These are phyloP conservation scores for Moesziomyces sp. DNA, from an alignment of 1,284 basidiomycete genomes.

Conservation along the genomic window DNA sequence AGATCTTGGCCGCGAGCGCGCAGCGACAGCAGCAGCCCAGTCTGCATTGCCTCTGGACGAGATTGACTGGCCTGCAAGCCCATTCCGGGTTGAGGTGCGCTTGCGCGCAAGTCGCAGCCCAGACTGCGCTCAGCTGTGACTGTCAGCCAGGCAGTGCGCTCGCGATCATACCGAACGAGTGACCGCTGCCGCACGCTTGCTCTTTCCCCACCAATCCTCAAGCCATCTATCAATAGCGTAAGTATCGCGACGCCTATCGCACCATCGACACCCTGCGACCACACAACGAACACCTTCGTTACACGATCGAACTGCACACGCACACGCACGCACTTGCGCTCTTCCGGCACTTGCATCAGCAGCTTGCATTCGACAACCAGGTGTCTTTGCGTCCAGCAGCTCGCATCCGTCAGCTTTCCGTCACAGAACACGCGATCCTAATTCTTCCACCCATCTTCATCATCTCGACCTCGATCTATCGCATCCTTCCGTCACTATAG, in stretches of 20 bases:
- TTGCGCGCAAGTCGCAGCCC: background rate
- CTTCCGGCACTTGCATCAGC: background rate
- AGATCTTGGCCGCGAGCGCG: no score
- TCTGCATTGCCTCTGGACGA: background rate
- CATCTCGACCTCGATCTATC: constrained; percentile 6
- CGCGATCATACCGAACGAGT: constrained; percentile 37
- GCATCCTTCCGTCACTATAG: constrained; percentile 4
- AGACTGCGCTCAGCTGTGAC: background rate
- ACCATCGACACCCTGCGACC: constrained; percentile 9
- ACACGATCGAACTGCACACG: background rate
- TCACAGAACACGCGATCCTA: background rate
- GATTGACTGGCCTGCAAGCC: background rate
- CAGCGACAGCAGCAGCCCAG: background rate
- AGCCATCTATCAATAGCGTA: constrained; percentile 45
- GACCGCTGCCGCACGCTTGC: constrained; percentile 19
- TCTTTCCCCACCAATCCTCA: constrained; percentile 52
- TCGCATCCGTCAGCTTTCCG: background rate
- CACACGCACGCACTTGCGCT: background rate
- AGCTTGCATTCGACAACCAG: constrained; percentile 1
- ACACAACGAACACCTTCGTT: background rate
- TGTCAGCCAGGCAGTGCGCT: constrained; percentile 9
- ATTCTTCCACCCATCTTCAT: constrained; percentile 2
- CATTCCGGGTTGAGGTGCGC: background rate
- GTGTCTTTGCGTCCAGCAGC: constrained; percentile 1
- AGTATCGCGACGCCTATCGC: constrained; percentile 33